Base-by-base conservation (phyloP, 495 filamentous ascomycete genomes). In the Staphylotrichum longicolle region DNA sequence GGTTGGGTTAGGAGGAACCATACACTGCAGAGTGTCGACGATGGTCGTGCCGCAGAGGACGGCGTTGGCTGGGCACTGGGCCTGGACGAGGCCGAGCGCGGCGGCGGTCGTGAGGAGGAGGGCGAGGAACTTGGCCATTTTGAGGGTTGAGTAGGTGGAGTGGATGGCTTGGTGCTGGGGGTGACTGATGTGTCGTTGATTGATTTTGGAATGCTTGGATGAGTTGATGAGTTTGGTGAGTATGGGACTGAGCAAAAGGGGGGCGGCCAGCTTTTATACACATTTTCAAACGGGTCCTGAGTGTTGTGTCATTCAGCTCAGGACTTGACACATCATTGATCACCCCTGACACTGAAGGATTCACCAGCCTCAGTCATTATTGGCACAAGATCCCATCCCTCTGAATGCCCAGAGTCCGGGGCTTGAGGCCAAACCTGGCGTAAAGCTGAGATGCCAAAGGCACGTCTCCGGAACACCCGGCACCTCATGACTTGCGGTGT, bases 51-150 rank as follows among this genome's bases (percentile, higher is more conserved):
- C 45, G 45, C 45, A 48, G 45, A 48, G 45, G 15, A 20, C 20
- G 45, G 45, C 20, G 45, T 30, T 48, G 20, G 20, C n/a, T 7
- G 45, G 20, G 45, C 45, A 48, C 20, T 48, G 45, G n/a, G 45
- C 45, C 5, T 48, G 45, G 20, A 48, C 45, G 15, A 48, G 41
- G 41, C 41, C 20, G 5, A 48, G 3, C n/a, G n/a, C 45, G 7
- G 45, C 45, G 45, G 45, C 45, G 45, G 45, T 11, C 5, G 45
- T 30, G 6, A 48, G 45, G 45, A 48, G n/a, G 11, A 48, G 45
- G 45, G 45, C 20, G 45, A 48, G 45, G 45, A 48, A 30, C 15
- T 48, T 48, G 45, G 45, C n/a, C 45, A 48, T 48, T 48, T 44
- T 10, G 12, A 44, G 41, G 2, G 41, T 7, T 48, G 45, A 48